phyloP scores from a whole-genome alignment of 805 yeast species.

The Cyberlindnera americana region DNA sequence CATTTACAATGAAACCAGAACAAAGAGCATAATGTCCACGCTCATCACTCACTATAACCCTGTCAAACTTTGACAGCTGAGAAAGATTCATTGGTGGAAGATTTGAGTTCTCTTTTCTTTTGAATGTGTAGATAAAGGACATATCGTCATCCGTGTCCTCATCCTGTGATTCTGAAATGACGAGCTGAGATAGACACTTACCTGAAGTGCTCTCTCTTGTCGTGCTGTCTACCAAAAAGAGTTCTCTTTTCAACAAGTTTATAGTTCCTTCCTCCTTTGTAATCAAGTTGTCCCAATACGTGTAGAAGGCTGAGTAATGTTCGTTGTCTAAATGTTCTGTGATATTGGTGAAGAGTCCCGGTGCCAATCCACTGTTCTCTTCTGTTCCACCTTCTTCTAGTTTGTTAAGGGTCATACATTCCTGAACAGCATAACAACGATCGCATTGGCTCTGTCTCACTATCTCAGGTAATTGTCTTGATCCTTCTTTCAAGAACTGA shows the following conservation, averaged over 20 bases:
- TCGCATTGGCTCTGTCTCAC: constrained; percentile 54
- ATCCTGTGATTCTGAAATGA: constrained; percentile 31
- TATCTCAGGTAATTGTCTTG: constrained; percentile 51
- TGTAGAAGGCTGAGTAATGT: constrained; percentile 51
- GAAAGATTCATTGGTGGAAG: constrained; percentile 31
- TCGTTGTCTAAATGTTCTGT: constrained; percentile 48
- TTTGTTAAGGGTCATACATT: constrained; percentile 65
- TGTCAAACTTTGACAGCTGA: constrained; percentile 56
- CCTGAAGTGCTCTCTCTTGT: constrained; percentile 64
- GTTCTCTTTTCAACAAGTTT: constrained; percentile 49
- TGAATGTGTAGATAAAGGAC: constrained; percentile 46
- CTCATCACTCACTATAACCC: constrained; percentile 75
- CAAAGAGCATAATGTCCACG: constrained; percentile 72
- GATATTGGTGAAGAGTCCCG: constrained; percentile 42
- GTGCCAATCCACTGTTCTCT: constrained; percentile 49
- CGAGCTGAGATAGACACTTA: constrained; percentile 50
- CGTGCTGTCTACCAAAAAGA: constrained; percentile 50
- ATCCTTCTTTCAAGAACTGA: constrained; percentile 47
- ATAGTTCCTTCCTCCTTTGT: constrained; percentile 68
- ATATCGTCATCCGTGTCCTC: constrained; percentile 21
- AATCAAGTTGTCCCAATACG: constrained; percentile 70
- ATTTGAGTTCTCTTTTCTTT: constrained; percentile 29
- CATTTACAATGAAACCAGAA: constrained; percentile 49
- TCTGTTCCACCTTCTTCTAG: constrained; percentile 56
- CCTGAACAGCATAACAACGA: constrained; percentile 49